These are phyloP conservation scores for Lodderomyces margitis DNA, from an alignment of 1,139 yeast species.

Conservation along the genomic window DNA sequence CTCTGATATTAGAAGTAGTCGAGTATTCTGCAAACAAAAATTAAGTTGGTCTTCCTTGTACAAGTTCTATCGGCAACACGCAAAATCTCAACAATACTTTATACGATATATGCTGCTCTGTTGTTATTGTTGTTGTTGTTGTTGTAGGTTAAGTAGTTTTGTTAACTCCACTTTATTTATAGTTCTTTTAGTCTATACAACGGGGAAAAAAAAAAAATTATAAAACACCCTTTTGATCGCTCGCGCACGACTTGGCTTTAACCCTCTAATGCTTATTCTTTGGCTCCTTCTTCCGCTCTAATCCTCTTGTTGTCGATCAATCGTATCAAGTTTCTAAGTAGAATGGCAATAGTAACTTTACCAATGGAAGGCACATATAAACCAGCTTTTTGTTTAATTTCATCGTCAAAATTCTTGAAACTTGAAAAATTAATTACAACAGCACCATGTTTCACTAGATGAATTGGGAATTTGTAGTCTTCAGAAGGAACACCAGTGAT, in stretches of 20 bases:
- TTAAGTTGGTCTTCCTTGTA: too few species aligned
- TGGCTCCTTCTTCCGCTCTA: conserved; percentile 17
- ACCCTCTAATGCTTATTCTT: neutral
- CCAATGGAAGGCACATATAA: conserved; percentile 94
- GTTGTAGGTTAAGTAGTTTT: too few species aligned
- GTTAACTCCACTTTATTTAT: neutral
- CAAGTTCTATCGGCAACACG: too few species aligned
- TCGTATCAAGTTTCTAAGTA: conserved; percentile 81
- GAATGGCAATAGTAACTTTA: conserved; percentile 93
- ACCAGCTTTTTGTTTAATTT: conserved; percentile 80
- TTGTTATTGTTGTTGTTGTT: too few species aligned
- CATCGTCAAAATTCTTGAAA: conserved; percentile 79
- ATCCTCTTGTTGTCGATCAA: conserved; percentile 61
- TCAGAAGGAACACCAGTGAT: conserved; percentile 94
- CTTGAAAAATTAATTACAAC: conserved; percentile 88
- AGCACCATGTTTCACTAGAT: conserved; percentile 80
- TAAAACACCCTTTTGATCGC: neutral
- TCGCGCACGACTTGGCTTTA: neutral
- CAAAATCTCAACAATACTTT: too few species aligned
- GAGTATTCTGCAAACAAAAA: too few species aligned
- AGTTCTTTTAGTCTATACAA: neutral
- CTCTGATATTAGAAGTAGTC: too few species aligned
- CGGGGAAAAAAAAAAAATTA: neutral
- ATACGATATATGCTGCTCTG: too few species aligned
- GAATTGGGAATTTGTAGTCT: conserved; percentile 79